Evolutionary conservation across 2,329 filamentous ascomycete species (phyloP), one percentile per base, ranked within the genome.

Genomic region (Hymenoscyphus infarciens): DNA sequence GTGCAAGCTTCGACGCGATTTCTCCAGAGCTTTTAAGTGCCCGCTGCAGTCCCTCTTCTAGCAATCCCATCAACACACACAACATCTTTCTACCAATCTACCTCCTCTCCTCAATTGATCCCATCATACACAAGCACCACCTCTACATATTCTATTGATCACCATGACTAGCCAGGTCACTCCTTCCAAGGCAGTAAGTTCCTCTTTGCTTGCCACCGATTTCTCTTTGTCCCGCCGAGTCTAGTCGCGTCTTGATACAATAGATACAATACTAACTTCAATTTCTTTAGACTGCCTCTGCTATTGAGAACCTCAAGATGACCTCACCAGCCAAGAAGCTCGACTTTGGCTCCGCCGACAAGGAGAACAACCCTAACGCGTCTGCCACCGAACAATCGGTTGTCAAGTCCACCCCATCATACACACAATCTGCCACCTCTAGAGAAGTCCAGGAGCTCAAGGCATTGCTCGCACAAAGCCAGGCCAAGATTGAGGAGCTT

Each of bases 241-340:
- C 56, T 25, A 74, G 72, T 66, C 63, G 67, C 71, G 73, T 71
- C 72, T 75, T 57, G 42, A 70, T 63, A 61, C 59, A 15, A 7
- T 4, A 25, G 42, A 70, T 63, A 61, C 59, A 15, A 7, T 4
- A 25, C 42, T 49, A 49, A 49, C 42, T 22, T 25, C 2, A 1
- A 49, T 65, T 61, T 57, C 57, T 56, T 68, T 75, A 98, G 94
- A 89, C 89, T 81, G 90, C 92, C 73, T 88, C 91, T 74, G 92
- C 87, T 72, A 89, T 98, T 74, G 88, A 95, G 78, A 87, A 86
- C 71, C 84, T 98, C 77, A 96, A 94, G 80, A 96, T 97, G 87
- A 91, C 96, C 71, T 95, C 92, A 0, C 92, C 93, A 55, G 80
- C 89, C 68, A 97, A 97, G 88, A 96, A 96, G 84, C 85, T 95